Conservation (phyloP, 805 yeast species). For the Candida nanaspora region DNA sequence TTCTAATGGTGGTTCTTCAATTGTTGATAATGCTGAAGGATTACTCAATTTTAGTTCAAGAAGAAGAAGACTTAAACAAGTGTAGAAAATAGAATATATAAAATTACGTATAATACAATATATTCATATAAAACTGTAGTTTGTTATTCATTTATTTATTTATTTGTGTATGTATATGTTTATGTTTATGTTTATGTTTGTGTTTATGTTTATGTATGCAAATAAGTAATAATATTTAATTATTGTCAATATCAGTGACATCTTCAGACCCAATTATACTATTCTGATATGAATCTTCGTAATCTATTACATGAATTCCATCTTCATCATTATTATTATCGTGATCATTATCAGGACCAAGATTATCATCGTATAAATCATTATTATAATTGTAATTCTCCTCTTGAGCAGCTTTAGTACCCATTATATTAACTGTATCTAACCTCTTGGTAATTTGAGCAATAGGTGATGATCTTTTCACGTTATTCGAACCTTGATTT, state of each 20-base stretch:
- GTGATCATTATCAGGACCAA: slow-evolving; percentile 1
- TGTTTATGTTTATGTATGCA: background rate
- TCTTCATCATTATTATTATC: slow-evolving; percentile 10
- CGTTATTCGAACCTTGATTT: no score
- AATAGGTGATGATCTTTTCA: slow-evolving; percentile 9
- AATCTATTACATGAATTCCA: background rate
- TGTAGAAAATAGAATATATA: no score
- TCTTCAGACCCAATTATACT: slow-evolving; percentile 2
- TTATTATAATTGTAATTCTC: slow-evolving; percentile 28
- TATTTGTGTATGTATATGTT: background rate
- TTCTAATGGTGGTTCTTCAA: background rate
- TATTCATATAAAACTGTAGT: no score
- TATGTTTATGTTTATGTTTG: background rate
- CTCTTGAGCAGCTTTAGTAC: slow-evolving; percentile 29
- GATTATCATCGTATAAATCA: slow-evolving; percentile 18
- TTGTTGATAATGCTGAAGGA: background rate
- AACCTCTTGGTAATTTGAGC: slow-evolving; percentile 15
- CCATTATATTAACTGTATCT: slow-evolving; percentile 14
- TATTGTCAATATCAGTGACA: slow-evolving; percentile 1
- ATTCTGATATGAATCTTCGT: slow-evolving; percentile 1
- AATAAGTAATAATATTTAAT: background rate
- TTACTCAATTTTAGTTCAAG: slow-evolving; percentile 1
- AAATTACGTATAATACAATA: no score
- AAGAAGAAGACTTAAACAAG: background rate
- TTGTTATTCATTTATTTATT: background rate